Evolutionary conservation across 768 basidiomycete species (phyloP).

Genomic region (Clitopilus hobsonii): DNA sequence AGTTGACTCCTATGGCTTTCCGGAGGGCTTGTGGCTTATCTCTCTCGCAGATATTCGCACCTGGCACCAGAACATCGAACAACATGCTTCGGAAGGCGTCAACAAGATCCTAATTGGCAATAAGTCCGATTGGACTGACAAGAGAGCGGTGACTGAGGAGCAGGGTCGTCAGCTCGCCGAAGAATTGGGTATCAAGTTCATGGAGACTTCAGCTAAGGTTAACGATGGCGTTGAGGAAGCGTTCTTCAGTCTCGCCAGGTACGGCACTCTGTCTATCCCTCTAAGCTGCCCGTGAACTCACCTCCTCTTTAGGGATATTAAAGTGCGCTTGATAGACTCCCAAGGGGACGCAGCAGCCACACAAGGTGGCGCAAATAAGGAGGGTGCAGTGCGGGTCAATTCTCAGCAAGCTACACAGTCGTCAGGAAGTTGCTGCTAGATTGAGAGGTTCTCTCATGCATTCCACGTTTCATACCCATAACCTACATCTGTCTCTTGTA

Average conservation of each 20-base stretch:
- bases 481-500: not conserved
- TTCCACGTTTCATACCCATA: not conserved
- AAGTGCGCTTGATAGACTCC: constrained; percentile 93
- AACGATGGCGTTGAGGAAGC: constrained; percentile 99
- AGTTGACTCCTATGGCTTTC: constrained; percentile 23
- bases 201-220: constrained; percentile 96
- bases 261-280: constrained; percentile 19
- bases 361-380: constrained; percentile 31
- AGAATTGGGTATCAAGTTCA: constrained; percentile 92
- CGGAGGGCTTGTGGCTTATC: constrained; percentile 3
- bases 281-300: not conserved
- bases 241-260: constrained; percentile 97
- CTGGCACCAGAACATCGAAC: constrained; percentile 97
- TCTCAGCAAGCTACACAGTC: constrained; percentile 43
- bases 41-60: constrained; percentile 83
- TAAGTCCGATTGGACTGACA: constrained; percentile 98
- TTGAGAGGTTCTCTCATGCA: constrained; percentile 15
- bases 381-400: constrained; percentile 64
- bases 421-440: constrained; percentile 49
- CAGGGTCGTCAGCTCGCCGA: constrained; percentile 90
- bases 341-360: constrained; percentile 60
- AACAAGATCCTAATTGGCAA: constrained; percentile 99
- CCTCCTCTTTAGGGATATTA: constrained; percentile 73
- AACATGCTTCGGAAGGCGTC: constrained; percentile 97
- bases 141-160: constrained; percentile 86